phyloP scores from a whole-genome alignment of 805 yeast species.

The Schwanniomyces pseudopolymorphus region DNA sequence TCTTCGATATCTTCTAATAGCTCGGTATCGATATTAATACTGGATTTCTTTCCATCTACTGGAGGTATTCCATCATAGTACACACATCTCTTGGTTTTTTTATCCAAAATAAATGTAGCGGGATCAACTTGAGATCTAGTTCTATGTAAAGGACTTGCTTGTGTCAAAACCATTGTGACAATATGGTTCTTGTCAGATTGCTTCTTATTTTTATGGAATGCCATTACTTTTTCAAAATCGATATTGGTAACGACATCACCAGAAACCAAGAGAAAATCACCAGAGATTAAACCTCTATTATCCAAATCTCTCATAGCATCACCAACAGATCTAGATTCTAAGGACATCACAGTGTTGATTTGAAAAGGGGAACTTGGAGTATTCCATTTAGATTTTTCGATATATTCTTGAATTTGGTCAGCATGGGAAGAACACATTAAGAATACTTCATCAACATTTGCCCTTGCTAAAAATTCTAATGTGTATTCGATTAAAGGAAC shows the following conservation, averaged over 20 bases:
- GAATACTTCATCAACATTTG: slow-evolving; percentile 87
- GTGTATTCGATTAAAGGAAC: slow-evolving; percentile 95
- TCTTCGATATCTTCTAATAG: slow-evolving; percentile 67
- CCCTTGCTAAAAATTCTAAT: slow-evolving; percentile 86
- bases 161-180: slow-evolving; percentile 88
- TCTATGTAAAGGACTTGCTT: slow-evolving; percentile 81
- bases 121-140: slow-evolving; percentile 80
- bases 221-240: slow-evolving; percentile 71
- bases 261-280: slow-evolving; percentile 85
- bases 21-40: slow-evolving; percentile 76
- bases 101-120: slow-evolving; percentile 81
- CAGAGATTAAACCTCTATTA: slow-evolving; percentile 81
- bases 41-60: slow-evolving; percentile 30
- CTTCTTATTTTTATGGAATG: slow-evolving; percentile 70
- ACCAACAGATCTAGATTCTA: slow-evolving; percentile 90
- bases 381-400: slow-evolving; percentile 72
- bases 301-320: slow-evolving; percentile 97
- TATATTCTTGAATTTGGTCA: slow-evolving; percentile 79
- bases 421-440: slow-evolving; percentile 90
- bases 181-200: slow-evolving; percentile 84
- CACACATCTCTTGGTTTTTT: slow-evolving; percentile 69
- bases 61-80: slow-evolving; percentile 80
- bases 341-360: slow-evolving; percentile 73
- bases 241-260: slow-evolving; percentile 97
- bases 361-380: slow-evolving; percentile 74